A percentile compares a stretch with the other conserved stretches of the same genome.
Conservation (phyloP, 768 basidiomycete species). For the Suillus subaureus region DNA sequence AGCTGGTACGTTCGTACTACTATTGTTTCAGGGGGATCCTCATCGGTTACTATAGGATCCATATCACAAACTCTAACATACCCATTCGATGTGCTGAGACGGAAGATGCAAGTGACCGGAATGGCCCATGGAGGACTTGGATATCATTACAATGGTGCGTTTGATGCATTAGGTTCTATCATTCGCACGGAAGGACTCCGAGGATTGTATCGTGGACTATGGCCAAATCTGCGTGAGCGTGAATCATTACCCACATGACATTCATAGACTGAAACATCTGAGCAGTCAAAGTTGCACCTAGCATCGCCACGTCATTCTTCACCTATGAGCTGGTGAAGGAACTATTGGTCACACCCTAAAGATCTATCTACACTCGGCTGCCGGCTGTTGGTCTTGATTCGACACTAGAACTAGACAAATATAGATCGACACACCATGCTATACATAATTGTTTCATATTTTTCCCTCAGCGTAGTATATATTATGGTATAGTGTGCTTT, state of each 20-base stretch:
- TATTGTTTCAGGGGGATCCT: conserved; percentile 11
- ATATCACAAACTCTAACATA: conserved; percentile 95
- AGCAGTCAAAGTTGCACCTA: conserved; percentile 87
- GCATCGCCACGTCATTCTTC: conserved; percentile 86
- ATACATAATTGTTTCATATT: neutral
- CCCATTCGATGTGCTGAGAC: conserved; percentile 90
- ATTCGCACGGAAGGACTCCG: conserved; percentile 70
- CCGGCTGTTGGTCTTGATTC: neutral
- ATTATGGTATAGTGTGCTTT: neutral
- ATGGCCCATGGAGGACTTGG: conserved; percentile 62
- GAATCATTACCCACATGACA: conserved; percentile 12
- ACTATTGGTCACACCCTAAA: conserved; percentile 42
- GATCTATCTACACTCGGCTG: conserved; percentile 2
- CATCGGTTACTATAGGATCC: conserved; percentile 50
- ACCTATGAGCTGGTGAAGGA: conserved; percentile 74
- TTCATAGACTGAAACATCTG: conserved; percentile 13
- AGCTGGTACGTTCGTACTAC: conserved; percentile 55
- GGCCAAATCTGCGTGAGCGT: conserved; percentile 84
- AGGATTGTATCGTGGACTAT: conserved; percentile 84
- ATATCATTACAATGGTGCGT: conserved; percentile 76
- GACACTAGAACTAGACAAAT: conserved; percentile 8
- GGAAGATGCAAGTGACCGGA: conserved; percentile 95
- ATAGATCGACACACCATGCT: neutral
- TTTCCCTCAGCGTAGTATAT: neutral
- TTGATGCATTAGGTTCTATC: conserved; percentile 75